Evolutionary conservation across 495 filamentous ascomycete genomes (phyloP), one percentile per base, ranked within the genome.

Genomic region (Penicillium dipodomyicola): DNA sequence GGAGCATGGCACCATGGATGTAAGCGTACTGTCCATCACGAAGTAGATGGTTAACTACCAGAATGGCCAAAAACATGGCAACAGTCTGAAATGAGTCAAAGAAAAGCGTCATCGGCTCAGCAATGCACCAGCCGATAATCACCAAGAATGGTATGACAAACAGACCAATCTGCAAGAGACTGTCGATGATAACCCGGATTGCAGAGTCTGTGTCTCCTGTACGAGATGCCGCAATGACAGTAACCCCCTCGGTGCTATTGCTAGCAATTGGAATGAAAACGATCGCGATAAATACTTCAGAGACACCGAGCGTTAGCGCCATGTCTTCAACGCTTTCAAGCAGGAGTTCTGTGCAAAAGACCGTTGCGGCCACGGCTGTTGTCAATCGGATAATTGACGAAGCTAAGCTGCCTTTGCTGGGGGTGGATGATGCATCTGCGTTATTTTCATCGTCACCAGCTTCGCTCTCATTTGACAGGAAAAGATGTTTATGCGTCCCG

Each of bases 1-100:
- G 39, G 19, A 64, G 47, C 62, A 67, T 64, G 0, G 41, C 61
- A 3, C 64, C 64, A 50, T 67, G 62, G 10, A 67, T 61, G 29
- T 89, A 91, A 67, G 90, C 90, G 50, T 80, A 86, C 22, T 86
- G 68, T 7, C 87, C 88, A 60, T 90, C 86, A 52, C 87, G 67
- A 15, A 91, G 56, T 39, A 71, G 29, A 59, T 60, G 61, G 23
- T 58, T 74, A 3, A 72, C 70, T 9, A 74, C 61, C 20, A 74
- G 50, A 5, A 68, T 58, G 2, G 66, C 58, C 23, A 73, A 48
- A 45, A 72, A 71, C 50, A 75, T 64, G 3, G 66, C 54, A 5
- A 65, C 62, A 2, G 62, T 74, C 52, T 76, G 62, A 45, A 77
- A 76, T 2, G 60, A 57, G 22, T 71, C 60, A 52, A 76, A 72